A percentile compares a stretch with the other conserved stretches of the same genome.
phyloP scores from a whole-genome alignment of 2,329 filamentous ascomycete species.

The Sordariomycetes sp. region DNA sequence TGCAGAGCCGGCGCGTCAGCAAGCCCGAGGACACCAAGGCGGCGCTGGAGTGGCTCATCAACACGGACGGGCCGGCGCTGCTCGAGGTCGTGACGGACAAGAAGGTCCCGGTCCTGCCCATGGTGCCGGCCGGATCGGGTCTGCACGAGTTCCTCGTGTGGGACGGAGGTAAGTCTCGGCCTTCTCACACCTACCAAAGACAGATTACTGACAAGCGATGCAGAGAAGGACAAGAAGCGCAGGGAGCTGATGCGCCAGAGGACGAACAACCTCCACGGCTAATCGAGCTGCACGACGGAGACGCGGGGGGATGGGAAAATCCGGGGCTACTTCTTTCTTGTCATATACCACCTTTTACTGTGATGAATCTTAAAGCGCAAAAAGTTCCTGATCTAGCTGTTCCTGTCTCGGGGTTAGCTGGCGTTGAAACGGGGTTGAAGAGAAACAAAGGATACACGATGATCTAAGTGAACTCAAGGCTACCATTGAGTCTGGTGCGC shows the following conservation, averaged over 20 bases:
- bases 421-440: too few relatives aligned
- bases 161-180: slow-evolving; percentile 24
- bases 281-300: too few relatives aligned
- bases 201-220: slow-evolving; percentile 22
- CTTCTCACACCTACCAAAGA: too few relatives aligned
- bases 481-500: too few relatives aligned
- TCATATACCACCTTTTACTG: not conserved
- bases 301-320: not conserved
- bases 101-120: slow-evolving; percentile 91
- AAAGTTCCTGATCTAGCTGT: not conserved
- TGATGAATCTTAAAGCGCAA: not conserved
- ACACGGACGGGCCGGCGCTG: slow-evolving; percentile 82
- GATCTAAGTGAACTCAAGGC: too few relatives aligned
- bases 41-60: slow-evolving; percentile 79
- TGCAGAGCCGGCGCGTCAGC: slow-evolving; percentile 62
- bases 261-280: slow-evolving; percentile 39
- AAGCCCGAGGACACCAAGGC: slow-evolving; percentile 72
- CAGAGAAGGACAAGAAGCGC: slow-evolving; percentile 60
- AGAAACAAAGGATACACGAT: too few relatives aligned
- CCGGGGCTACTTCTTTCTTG: not conserved
- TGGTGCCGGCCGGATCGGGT: slow-evolving; percentile 83
- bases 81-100: slow-evolving; percentile 88
- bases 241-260: slow-evolving; percentile 58
- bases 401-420: too few relatives aligned
- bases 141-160: slow-evolving; percentile 76